Percentiles rank a stretch among this genome's conserved stretches.
Evolutionary conservation across 2,329 filamentous ascomycete species (phyloP).

Genomic region (Pyrenophora seminiperda): DNA sequence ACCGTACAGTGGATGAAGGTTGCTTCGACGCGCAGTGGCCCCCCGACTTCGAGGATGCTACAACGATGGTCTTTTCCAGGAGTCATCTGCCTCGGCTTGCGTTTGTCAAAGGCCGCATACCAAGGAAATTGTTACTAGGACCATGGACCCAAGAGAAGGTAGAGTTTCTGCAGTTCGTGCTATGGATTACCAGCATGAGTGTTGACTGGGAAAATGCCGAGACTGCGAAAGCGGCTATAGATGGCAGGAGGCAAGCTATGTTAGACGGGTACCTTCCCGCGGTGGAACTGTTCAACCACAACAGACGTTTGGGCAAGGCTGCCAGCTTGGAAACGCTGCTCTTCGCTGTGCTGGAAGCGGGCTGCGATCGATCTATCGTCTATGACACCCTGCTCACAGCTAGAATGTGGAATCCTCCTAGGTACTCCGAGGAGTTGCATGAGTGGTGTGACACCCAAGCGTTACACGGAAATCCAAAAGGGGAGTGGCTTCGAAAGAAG

Average conservation of each 20-base stretch:
- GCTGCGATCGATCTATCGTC: slow-evolving; percentile 40
- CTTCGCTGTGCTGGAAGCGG: slow-evolving; percentile 38
- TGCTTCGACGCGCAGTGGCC: slow-evolving; percentile 42
- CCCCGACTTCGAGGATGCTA: slow-evolving; percentile 35
- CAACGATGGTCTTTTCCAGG: slow-evolving; percentile 35
- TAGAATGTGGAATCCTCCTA: slow-evolving; percentile 19
- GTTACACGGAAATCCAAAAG: slow-evolving; percentile 28
- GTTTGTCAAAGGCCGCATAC: slow-evolving; percentile 38
- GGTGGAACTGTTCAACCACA: slow-evolving; percentile 44
- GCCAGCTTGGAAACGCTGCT: slow-evolving; percentile 29
- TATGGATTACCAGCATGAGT: slow-evolving; percentile 40
- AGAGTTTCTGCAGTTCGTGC: slow-evolving; percentile 39
- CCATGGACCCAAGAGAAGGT: slow-evolving; percentile 38
- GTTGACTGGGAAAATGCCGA: slow-evolving; percentile 37
- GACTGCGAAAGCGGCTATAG: slow-evolving; percentile 6
- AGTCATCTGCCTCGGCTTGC: slow-evolving; percentile 35
- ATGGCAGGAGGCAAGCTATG: slow-evolving; percentile 36
- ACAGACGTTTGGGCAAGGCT: slow-evolving; percentile 36
- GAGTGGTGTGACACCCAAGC: slow-evolving; percentile 36
- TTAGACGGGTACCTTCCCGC: slow-evolving; percentile 36
- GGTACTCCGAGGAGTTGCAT: slow-evolving; percentile 25
- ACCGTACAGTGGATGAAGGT: slow-evolving; percentile 15
- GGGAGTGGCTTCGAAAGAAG: slow-evolving; percentile 35
- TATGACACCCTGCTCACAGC: slow-evolving; percentile 36
- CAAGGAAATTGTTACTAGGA: slow-evolving; percentile 34